These are phyloP conservation scores for Aspergillus fijiensis DNA, from an alignment of 2,329 filamentous ascomycete species.

Conservation along the genomic window DNA sequence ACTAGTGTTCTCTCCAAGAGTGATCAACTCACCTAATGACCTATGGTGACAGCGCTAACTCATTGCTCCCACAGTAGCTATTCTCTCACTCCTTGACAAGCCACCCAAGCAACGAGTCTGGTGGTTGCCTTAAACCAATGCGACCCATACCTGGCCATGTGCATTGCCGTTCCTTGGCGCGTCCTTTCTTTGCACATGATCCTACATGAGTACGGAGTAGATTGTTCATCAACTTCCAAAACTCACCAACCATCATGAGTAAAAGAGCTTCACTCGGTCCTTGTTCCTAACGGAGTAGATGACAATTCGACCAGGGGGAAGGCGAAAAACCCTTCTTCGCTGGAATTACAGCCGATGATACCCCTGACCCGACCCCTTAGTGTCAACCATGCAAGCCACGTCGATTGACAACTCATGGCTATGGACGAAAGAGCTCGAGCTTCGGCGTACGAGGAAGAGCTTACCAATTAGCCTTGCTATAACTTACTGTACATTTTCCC, in stretches of 20 bases:
- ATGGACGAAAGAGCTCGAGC: neutral
- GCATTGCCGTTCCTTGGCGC: constrained; percentile 6
- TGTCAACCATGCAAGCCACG: neutral
- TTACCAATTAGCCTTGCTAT: neutral
- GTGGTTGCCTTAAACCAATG: constrained; percentile 10
- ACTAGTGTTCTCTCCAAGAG: neutral
- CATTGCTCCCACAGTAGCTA: neutral
- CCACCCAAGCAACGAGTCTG: neutral
- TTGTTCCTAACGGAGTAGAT: neutral
- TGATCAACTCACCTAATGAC: neutral
- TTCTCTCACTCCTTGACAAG: no score
- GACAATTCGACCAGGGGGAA: neutral
- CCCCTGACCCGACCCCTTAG: neutral
- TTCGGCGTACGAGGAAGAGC: neutral
- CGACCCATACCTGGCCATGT: constrained; percentile 6
- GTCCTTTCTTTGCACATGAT: neutral
- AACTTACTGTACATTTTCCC: neutral
- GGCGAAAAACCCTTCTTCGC: neutral
- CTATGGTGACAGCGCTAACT: neutral
- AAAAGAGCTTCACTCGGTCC: neutral
- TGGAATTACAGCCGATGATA: no score
- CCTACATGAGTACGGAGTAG: neutral
- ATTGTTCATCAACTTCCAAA: neutral
- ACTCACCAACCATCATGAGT: neutral
- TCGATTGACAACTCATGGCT: neutral